Percentiles rank a stretch among this genome's conserved stretches.
Conservation (phyloP, 345 rosid species). For the Sisymbrium irio region DNA sequence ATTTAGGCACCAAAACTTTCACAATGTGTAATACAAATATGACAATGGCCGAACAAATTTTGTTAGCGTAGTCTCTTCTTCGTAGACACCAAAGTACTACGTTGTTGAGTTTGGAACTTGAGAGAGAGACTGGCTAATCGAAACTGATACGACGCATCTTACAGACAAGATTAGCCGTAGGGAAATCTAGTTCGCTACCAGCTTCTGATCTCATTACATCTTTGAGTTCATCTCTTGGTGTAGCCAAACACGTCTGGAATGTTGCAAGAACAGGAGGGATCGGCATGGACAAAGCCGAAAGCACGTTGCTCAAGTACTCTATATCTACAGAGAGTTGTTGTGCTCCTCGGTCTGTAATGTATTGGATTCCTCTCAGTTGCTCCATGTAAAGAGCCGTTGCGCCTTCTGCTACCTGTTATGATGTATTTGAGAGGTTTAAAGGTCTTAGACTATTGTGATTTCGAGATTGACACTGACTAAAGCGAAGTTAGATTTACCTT, state of each 20-base stretch:
- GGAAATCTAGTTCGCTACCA: constrained; percentile 71
- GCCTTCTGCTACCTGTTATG: constrained; percentile 82
- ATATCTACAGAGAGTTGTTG: constrained; percentile 88
- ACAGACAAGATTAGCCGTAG: constrained; percentile 83
- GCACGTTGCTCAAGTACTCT: constrained; percentile 94
- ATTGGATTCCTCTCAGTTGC: constrained; percentile 88
- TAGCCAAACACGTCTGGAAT: constrained; percentile 78
- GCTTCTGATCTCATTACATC: constrained; percentile 64
- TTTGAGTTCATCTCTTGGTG: constrained; percentile 78
- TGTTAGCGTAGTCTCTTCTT: constrained; percentile 17
- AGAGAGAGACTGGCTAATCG: constrained; percentile 43
- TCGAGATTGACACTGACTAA: background rate
- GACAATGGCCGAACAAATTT: background rate
- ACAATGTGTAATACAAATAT: constrained; percentile 10
- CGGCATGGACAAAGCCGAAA: constrained; percentile 87
- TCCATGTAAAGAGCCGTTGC: constrained; percentile 91
- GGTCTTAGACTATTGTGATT: background rate
- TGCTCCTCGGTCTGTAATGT: constrained; percentile 87
- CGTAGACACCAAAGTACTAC: background rate
- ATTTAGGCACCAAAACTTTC: constrained; percentile 1
- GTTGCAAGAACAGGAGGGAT: constrained; percentile 72
- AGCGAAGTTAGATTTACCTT: constrained; percentile 49
- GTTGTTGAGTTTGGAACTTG: background rate
- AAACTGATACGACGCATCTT: constrained; percentile 75
- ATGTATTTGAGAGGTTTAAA: background rate